Evolutionary conservation across 192 early-diverging fungal genomes (phyloP), one percentile per base, ranked within the genome.

Genomic region (Linnemannia zychae): DNA sequence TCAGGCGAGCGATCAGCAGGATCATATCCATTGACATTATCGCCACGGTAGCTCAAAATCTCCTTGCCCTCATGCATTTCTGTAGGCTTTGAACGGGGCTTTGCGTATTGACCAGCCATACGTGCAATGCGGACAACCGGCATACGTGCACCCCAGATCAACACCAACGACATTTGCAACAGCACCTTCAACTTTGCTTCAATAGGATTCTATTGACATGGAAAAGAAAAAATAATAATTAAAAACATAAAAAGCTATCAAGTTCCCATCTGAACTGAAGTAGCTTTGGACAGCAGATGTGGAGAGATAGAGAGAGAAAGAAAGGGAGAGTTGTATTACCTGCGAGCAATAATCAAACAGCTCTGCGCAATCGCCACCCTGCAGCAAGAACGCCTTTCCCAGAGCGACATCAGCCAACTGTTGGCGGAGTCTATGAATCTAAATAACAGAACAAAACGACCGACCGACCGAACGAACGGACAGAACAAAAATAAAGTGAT

Each of bases 301-400:
- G 28, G 57, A 60, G 28, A 60, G n/a, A n/a, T n/a, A n/a, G 4
- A 24, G 57, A 60, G 28, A 28, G 57, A 3, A 24, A 28, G 57
- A 28, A 18, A 18, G 57, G 0, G 57, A 60, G 28, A 28, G 57
- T 44, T 9, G 40, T 44, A 9, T 44, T 91, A 95, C 94, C 89
- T 94, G 90, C 15, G 93, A 91, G 87, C 98, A 99, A 88, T 99
- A 99, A 80, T 99, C 97, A 88, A 99, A 99, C 49, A 96, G 90
- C 89, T 99, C 98, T 50, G 98, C 98, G 88, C 98, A 99, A 87
- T 98, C 98, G 68, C 98, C 98, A 68, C 98, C 98, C 88, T 99
- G 98, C 50, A 99, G 90, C 76, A 99, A 88, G 76, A 99, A 98
- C 16, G 97, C 92, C 67, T 96, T 95, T 77, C 95, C 95, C 74